Evolutionary conservation across 441 rosid genomes (phyloP).

Genomic region (Erysimum pusillum): DNA sequence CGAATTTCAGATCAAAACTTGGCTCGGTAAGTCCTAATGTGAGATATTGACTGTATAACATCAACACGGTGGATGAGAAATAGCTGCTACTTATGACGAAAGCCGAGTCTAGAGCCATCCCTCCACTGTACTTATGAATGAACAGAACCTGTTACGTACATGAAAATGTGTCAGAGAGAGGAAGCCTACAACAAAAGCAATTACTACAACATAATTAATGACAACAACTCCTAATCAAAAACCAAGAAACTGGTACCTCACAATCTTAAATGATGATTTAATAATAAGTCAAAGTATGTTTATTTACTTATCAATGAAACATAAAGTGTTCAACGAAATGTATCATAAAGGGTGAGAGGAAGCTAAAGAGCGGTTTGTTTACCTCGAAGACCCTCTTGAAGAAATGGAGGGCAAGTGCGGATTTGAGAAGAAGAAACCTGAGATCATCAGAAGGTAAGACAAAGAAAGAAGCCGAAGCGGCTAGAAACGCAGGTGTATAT

Average conservation of each 20-base stretch:
- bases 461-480: constrained; percentile 59
- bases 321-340: constrained; percentile 44
- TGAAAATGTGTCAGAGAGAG: constrained; percentile 7
- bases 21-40: constrained; percentile 56
- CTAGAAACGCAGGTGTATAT: constrained; percentile 71
- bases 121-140: constrained; percentile 75
- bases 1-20: constrained; percentile 52
- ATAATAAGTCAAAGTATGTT: not conserved
- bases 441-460: constrained; percentile 55
- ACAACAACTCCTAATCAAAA: not conserved
- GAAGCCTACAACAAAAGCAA: not conserved
- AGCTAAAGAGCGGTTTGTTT: not conserved
- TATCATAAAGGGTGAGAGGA: not conserved
- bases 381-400: constrained; percentile 84
- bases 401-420: constrained; percentile 75
- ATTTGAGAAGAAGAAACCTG: constrained; percentile 61
- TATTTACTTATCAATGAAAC: constrained; percentile 48
- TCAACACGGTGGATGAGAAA: constrained; percentile 46
- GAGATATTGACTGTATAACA: constrained; percentile 64
- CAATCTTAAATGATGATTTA: not conserved
- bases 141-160: constrained; percentile 58
- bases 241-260: not conserved
- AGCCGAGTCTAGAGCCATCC: constrained; percentile 50
- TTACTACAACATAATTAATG: not conserved
- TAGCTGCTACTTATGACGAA: constrained; percentile 55